phyloP scores from a whole-genome alignment of 257 asterid genomes.

The Scutellaria minor region DNA sequence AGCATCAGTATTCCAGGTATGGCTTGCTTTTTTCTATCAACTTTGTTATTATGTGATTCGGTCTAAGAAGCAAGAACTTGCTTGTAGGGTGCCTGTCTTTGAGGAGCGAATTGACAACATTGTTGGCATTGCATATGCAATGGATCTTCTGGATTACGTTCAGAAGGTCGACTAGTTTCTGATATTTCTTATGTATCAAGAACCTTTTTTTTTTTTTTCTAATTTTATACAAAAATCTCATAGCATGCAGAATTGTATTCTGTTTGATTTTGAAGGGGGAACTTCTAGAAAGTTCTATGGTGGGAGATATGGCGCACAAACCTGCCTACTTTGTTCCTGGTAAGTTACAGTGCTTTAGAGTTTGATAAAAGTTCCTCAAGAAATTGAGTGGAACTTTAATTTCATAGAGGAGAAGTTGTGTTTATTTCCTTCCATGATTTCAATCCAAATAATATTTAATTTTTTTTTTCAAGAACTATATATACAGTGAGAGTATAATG shows the following conservation, averaged over 20 bases:
- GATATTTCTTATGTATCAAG: constrained; percentile 21
- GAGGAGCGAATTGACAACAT: constrained; percentile 96
- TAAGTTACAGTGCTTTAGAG: constrained; percentile 40
- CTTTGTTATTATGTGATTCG: constrained; percentile 18
- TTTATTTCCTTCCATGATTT: constrained; percentile 8
- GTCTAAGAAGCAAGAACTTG: constrained; percentile 34
- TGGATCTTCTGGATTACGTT: constrained; percentile 96
- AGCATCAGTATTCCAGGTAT: constrained; percentile 96
- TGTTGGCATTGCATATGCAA: constrained; percentile 98
- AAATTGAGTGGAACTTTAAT: constrained; percentile 3
- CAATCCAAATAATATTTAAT: neutral
- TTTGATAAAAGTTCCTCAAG: constrained; percentile 29
- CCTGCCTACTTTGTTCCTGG: constrained; percentile 99
- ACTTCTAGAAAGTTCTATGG: constrained; percentile 79
- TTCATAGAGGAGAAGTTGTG: neutral
- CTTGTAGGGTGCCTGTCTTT: constrained; percentile 93
- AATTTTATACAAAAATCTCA: constrained; percentile 49
- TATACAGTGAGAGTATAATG: neutral
- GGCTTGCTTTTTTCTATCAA: constrained; percentile 32
- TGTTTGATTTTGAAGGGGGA: constrained; percentile 95
- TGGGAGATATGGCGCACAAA: constrained; percentile 93
- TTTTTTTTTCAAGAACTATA: no score
- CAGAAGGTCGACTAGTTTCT: constrained; percentile 71
- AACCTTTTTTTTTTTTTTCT: constrained; percentile 35
- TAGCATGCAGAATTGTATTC: constrained; percentile 56